Evolutionary conservation across 805 yeast species (phyloP), one percentile per base, ranked within the genome.

Genomic region (Ogataea nakhonphanomensis): DNA sequence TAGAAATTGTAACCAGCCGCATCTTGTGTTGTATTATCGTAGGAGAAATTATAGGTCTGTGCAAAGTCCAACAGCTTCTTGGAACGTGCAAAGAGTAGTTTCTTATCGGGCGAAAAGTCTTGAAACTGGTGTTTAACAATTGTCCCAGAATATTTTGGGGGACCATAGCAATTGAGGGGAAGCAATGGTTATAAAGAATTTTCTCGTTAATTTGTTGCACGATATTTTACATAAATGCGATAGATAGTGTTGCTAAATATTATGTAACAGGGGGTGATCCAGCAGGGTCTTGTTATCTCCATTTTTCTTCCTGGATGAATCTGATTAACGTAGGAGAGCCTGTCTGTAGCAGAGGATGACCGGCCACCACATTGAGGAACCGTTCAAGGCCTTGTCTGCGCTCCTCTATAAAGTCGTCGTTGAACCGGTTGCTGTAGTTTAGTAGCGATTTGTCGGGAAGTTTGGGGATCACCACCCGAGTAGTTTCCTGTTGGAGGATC

Each of bases 341-440:
- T 0, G 96, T 84, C 64, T 93, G 98, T 44, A 91, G 65, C 46
- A 91, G 65, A 1, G 99, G 99, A 61, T 91, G 99, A 9, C 96
- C 93, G 10, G 95, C 93, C 13, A 90, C 95, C 12, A 78, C 70
- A 31, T 69, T 54, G 29, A 93, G 60, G 64, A 95, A 91, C 55
- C 77, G 76, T 61, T 89, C 95, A 33, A 91, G 68, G 0, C 96
- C 97, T 50, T 74, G 76, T 41, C 95, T 69, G 54, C 99, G 73
- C 36, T 79, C 80, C 55, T 87, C 95, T 41, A 93, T 89, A 43
- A 83, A 81, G 30, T 84, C 81, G 44, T 86, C 93, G 44, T 79
- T 78, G 61, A 90, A 90, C 46, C 91, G 73, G 60, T 84, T 83
- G 30, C 69, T 65, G 44, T 75, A 78, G 21, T 74, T 67, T 37